These are phyloP conservation scores for Crassisporium funariophilum DNA, from an alignment of 768 basidiomycete species.

Conservation along the genomic window DNA sequence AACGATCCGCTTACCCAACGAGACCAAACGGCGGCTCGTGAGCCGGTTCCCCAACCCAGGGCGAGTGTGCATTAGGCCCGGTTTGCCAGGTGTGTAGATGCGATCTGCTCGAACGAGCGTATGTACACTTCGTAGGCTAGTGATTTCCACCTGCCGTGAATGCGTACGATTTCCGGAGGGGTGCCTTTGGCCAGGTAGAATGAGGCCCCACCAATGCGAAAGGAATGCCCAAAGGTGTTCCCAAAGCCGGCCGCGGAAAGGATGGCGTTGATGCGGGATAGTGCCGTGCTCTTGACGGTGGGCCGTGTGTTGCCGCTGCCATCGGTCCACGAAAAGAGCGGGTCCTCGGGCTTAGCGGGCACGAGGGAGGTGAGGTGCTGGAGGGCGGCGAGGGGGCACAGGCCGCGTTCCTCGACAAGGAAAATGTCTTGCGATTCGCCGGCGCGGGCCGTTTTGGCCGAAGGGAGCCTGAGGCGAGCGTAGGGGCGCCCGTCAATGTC, in stretches of 20 bases:
- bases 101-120: slow-evolving; percentile 36
- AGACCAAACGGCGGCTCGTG: too few species aligned
- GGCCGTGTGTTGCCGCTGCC: slow-evolving; percentile 25
- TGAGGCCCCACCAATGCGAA: slow-evolving; percentile 45
- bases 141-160: slow-evolving; percentile 40
- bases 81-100: too few species aligned
- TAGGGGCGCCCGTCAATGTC: slow-evolving; percentile 30
- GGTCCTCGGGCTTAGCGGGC: slow-evolving; percentile 28
- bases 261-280: slow-evolving; percentile 33
- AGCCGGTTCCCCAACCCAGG: too few species aligned
- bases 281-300: slow-evolving; percentile 27
- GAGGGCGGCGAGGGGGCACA: slow-evolving; percentile 22
- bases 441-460: slow-evolving; percentile 33
- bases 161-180: slow-evolving; percentile 37
- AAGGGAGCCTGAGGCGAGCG: slow-evolving; percentile 30
- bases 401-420: neutral
- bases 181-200: too few species aligned
- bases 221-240: slow-evolving; percentile 41
- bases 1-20: too few species aligned
- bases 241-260: slow-evolving; percentile 27
- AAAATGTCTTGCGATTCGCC: neutral
- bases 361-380: slow-evolving; percentile 28
- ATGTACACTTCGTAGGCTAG: slow-evolving; percentile 42
- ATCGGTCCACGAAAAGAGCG: slow-evolving; percentile 40
- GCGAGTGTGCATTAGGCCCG: too few species aligned